These are phyloP conservation scores for Talaromyces sp. DNA, from an alignment of 2,329 filamentous ascomycete genomes.

Conservation along the genomic window DNA sequence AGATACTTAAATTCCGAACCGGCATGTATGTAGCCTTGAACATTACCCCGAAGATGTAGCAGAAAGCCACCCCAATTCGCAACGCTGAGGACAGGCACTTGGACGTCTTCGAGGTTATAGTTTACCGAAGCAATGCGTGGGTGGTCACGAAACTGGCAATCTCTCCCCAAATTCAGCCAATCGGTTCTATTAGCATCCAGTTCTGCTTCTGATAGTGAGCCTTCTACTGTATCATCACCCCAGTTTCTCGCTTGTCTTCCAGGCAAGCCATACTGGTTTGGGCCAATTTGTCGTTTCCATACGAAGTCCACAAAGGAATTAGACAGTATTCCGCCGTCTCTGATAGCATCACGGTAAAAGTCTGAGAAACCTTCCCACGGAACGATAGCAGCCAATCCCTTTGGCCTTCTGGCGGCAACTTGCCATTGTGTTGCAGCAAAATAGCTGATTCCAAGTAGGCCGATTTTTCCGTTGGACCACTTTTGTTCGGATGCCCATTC, in stretches of 20 bases:
- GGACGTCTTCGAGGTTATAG: neutral
- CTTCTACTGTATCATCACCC: constrained; percentile 20
- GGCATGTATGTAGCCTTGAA: neutral
- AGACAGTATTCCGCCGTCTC: constrained; percentile 56
- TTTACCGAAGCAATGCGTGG: neutral
- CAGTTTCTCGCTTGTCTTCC: constrained; percentile 15
- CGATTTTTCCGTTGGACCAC: constrained; percentile 49
- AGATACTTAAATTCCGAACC: constrained; percentile 44
- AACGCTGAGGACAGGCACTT: neutral
- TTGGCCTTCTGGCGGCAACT: constrained; percentile 48
- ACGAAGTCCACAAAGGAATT: constrained; percentile 58
- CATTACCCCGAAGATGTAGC: neutral
- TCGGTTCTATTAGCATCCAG: constrained; percentile 3
- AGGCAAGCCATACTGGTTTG: constrained; percentile 3
- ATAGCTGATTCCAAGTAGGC: constrained; percentile 42
- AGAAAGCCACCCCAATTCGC: constrained; percentile 1
- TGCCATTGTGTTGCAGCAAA: constrained; percentile 52
- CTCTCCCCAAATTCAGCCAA: too few species aligned
- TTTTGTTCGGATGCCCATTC: constrained; percentile 46
- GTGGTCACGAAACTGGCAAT: neutral
- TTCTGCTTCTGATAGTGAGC: constrained; percentile 13
- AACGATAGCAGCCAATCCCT: constrained; percentile 47
- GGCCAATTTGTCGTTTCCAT: constrained; percentile 50
- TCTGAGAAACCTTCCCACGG: constrained; percentile 55
- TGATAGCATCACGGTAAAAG: constrained; percentile 53